phyloP scores from a whole-genome alignment of 331 rosid genomes.

The Telfairia occidentalis region DNA sequence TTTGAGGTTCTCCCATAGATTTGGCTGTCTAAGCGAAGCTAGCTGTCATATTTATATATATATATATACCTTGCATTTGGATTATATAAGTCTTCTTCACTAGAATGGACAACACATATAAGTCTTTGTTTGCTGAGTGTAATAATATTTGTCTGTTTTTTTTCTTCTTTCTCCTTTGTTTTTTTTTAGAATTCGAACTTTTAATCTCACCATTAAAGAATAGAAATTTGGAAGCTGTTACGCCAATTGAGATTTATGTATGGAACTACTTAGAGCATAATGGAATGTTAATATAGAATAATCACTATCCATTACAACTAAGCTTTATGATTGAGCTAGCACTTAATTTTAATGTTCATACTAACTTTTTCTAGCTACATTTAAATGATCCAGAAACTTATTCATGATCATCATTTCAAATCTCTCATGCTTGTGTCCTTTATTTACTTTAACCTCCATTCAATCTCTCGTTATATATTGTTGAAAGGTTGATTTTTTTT shows the following conservation, averaged over 20 bases:
- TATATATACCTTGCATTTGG: constrained; percentile 17
- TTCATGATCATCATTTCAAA: no score
- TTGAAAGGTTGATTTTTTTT: background rate
- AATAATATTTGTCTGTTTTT: background rate
- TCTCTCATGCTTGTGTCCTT: background rate
- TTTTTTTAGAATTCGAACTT: background rate
- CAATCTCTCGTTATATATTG: no score
- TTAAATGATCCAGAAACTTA: no score
- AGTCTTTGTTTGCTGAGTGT: background rate
- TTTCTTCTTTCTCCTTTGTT: background rate
- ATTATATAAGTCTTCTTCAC: background rate
- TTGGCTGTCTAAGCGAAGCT: constrained; percentile 9
- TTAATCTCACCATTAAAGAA: no score
- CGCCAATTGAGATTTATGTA: background rate
- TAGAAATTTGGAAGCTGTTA: no score
- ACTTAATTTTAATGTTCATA: no score
- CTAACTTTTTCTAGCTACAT: no score
- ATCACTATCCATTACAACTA: no score
- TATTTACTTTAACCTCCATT: background rate
- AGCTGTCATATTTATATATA: constrained; percentile 1
- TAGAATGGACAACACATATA: background rate
- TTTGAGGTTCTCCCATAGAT: constrained; percentile 8
- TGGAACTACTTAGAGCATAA: no score
- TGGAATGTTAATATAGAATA: background rate
- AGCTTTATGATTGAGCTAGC: no score